Base-by-base conservation (phyloP, 1,139 yeast species). In the Geotrichum candidum region DNA sequence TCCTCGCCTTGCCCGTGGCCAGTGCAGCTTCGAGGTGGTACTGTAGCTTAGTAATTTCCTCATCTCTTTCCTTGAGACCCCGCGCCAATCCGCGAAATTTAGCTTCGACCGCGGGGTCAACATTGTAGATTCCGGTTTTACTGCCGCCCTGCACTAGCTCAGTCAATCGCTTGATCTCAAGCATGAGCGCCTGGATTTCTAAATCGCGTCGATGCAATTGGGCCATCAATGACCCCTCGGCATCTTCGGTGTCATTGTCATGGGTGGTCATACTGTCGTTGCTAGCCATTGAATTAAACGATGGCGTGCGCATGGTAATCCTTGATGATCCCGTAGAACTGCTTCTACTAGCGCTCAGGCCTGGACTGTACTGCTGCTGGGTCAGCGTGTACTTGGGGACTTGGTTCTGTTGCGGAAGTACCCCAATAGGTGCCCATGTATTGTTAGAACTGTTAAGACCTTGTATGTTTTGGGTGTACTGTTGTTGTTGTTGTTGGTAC, bases 21-120 rank as follows among this genome's bases (percentile, higher is more conserved):
- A 87, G 70, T n/a, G 88, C 68, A 22, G 88, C 81, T 68, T 88
- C 95, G 58, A 88, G 75, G 66, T 88, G 78, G 33, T 76, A 70
- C 65, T 85, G 86, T 2, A 90, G 82, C 45, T 84, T 86, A 22
- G 81, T 80, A 63, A 87, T 76, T 68, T 87, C 90, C 29, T 74
- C 71, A 41, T 82, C 82, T 61, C 83, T 83, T 51, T 78, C 78
- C 59, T 79, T 79, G 59, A 85, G 75, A 18, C 82, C 77, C 61
- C 76, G 77, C 4, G 84, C 77, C 68, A 85, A 75, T 64, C 81
- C 82, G 64, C 77, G 76, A 68, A 82, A 84, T 53, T 70, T 70
- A 18, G 61, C 58, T 41, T 70, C 73, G 35, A 68, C 61, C 5
- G 68, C 67, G 2, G 70, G 67, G 51, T 68, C 71, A 15, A 66